phyloP scores from a whole-genome alignment of 805 yeast species.

The Candida wancherniae region DNA sequence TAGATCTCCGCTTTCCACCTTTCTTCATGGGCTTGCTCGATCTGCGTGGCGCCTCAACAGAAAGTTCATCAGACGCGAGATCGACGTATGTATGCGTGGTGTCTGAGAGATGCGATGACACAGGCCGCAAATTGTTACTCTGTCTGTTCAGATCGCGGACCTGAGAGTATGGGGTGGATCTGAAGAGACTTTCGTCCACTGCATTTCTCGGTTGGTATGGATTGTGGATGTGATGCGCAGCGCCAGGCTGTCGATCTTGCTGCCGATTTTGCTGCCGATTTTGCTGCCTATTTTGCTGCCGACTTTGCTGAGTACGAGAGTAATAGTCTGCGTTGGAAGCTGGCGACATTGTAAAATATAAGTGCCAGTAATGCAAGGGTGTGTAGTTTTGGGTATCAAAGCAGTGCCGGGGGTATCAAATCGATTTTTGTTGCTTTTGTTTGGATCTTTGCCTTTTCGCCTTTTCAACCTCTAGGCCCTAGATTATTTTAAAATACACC shows the following conservation, averaged over 20 bases:
- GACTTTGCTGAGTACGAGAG: slow-evolving; percentile 4
- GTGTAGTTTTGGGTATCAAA: too few species aligned
- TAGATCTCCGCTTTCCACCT: not conserved
- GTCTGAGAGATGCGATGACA: slow-evolving; percentile 8
- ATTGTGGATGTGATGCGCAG: slow-evolving; percentile 3
- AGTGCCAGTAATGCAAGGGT: too few species aligned
- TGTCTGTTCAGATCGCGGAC: slow-evolving; percentile 3
- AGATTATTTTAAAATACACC: too few species aligned
- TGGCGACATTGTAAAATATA: too few species aligned
- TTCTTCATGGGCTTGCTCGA: slow-evolving; percentile 1
- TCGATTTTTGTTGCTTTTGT: too few species aligned
- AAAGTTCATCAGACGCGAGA: slow-evolving; percentile 9
- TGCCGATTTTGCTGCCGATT: not conserved
- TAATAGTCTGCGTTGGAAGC: slow-evolving; percentile 13
- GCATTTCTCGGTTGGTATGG: slow-evolving; percentile 5
- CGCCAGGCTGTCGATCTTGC: slow-evolving; percentile 1
- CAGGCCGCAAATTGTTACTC: slow-evolving; percentile 7
- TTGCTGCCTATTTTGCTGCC: too few species aligned
- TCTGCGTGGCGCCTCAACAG: slow-evolving; percentile 3
- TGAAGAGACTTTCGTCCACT: slow-evolving; percentile 2
- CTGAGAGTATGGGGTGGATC: slow-evolving; percentile 4
- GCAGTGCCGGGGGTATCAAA: too few species aligned
- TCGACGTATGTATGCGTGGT: slow-evolving; percentile 16
- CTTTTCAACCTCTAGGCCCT: too few species aligned
- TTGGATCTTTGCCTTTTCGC: too few species aligned